Evolutionary conservation across 2,329 filamentous ascomycete genomes (phyloP).

Genomic region (Clarireedia hainanense): DNA sequence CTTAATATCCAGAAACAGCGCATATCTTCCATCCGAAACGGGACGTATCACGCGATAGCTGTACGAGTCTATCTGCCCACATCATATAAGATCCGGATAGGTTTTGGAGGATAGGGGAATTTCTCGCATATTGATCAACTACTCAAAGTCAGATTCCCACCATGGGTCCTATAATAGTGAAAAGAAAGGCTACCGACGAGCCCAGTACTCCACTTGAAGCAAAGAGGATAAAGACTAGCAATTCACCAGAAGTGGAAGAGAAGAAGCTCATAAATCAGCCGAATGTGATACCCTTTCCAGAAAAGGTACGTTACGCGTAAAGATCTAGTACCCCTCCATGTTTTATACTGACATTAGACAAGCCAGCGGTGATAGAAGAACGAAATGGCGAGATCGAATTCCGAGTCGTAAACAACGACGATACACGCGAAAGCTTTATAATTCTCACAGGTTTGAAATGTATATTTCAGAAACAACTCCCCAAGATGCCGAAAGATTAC

Average conservation of each 20-base stretch:
- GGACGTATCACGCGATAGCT: too few species aligned
- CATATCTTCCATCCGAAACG: too few species aligned
- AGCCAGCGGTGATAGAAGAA: conserved; percentile 89
- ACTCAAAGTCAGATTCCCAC: not conserved
- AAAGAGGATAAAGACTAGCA: conserved; percentile 55
- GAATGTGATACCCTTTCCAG: conserved; percentile 75
- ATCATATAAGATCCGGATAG: too few species aligned
- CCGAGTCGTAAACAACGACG: conserved; percentile 95
- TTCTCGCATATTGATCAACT: not conserved
- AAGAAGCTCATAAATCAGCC: conserved; percentile 30
- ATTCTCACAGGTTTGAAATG: conserved; percentile 94
- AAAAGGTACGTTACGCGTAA: conserved; percentile 53
- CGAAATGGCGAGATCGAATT: conserved; percentile 93
- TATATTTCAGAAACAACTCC: conserved; percentile 96
- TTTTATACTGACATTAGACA: not conserved
- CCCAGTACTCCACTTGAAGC: conserved; percentile 49
- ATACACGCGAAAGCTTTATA: conserved; percentile 77
- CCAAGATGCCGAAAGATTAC: conserved; percentile 99
- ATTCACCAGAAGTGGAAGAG: conserved; percentile 36
- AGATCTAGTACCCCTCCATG: not conserved
- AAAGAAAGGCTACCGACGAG: conserved; percentile 68
- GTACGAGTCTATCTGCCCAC: too few species aligned
- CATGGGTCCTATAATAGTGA: conserved; percentile 31
- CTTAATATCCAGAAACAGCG: too few species aligned
- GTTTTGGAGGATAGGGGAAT: too few species aligned